These are phyloP conservation scores for Suhomyces sp. DNA, from an alignment of 805 yeast genomes.

Conservation along the genomic window DNA sequence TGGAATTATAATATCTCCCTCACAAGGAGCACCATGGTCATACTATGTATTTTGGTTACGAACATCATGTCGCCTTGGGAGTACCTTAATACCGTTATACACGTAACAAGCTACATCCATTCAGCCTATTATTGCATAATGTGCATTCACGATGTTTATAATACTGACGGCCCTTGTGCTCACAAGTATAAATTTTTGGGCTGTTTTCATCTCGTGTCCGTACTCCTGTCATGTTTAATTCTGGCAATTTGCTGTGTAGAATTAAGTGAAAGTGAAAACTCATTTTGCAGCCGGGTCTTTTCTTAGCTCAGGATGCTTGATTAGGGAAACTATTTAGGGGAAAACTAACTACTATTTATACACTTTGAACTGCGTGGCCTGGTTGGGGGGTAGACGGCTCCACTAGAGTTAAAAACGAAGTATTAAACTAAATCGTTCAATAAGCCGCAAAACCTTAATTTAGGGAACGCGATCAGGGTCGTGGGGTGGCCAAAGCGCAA, in stretches of 20 bases:
- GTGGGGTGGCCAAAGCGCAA: no score
- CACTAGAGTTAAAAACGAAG: no score
- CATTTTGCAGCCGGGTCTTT: background rate
- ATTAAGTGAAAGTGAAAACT: background rate
- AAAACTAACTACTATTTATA: background rate
- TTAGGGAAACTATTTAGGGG: background rate
- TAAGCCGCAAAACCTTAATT: no score
- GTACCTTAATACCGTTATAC: background rate
- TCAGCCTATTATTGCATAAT: background rate
- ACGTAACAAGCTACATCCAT: background rate
- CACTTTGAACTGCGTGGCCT: background rate
- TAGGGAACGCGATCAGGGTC: no score
- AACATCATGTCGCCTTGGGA: background rate
- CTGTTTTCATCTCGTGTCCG: background rate
- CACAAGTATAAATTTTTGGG: background rate
- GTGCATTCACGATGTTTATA: background rate
- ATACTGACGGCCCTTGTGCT: background rate
- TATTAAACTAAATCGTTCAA: no score
- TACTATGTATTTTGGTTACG: no score
- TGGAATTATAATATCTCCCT: no score
- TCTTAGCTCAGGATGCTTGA: background rate
- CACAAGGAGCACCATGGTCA: no score
- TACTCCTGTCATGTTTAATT: background rate
- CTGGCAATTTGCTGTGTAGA: background rate
- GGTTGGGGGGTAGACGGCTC: no score